Percentiles rank a stretch among this genome's conserved stretches.
Evolutionary conservation across 2,329 filamentous ascomycete species (phyloP).

Genomic region (Colletotrichum limetticola): DNA sequence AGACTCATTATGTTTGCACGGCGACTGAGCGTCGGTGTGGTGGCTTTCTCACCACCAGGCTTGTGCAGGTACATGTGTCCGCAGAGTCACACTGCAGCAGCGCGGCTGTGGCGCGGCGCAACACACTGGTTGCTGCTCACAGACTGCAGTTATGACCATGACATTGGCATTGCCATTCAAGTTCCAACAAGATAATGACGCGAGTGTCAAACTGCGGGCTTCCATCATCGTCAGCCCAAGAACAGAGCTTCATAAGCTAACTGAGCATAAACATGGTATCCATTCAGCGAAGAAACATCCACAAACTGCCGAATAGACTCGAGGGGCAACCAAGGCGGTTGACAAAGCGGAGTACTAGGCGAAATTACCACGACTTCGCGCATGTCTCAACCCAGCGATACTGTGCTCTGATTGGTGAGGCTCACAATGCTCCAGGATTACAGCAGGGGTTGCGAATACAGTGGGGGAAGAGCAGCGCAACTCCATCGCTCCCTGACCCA

Average conservation of each 20-base stretch:
- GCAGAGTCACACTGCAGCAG: slow-evolving; percentile 13
- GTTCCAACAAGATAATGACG: not conserved
- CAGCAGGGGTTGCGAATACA: slow-evolving; percentile 4
- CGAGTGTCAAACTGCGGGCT: not conserved
- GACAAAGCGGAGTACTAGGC: slow-evolving; percentile 23
- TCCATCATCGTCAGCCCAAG: not conserved
- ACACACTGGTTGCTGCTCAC: not conserved
- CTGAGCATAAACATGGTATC: not conserved
- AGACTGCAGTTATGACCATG: not conserved
- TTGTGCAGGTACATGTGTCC: slow-evolving; percentile 16
- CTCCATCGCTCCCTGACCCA: not conserved
- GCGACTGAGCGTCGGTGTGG: not conserved
- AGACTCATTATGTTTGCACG: not conserved
- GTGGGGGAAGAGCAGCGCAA: not conserved
- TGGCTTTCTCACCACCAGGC: not conserved
- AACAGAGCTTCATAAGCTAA: not conserved
- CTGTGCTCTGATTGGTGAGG: slow-evolving; percentile 25
- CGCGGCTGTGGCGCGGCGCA: not conserved
- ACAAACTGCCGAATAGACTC: slow-evolving; percentile 17
- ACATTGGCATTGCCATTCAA: not conserved
- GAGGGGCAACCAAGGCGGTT: not conserved
- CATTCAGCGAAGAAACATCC: slow-evolving; percentile 16
- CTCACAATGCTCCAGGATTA: slow-evolving; percentile 8
- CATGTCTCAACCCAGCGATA: slow-evolving; percentile 15
- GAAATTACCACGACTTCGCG: slow-evolving; percentile 24